A percentile compares a stretch with the other conserved stretches of the same genome.
Conservation (phyloP, 305 asterid species). For the Solanum hybrid region DNA sequence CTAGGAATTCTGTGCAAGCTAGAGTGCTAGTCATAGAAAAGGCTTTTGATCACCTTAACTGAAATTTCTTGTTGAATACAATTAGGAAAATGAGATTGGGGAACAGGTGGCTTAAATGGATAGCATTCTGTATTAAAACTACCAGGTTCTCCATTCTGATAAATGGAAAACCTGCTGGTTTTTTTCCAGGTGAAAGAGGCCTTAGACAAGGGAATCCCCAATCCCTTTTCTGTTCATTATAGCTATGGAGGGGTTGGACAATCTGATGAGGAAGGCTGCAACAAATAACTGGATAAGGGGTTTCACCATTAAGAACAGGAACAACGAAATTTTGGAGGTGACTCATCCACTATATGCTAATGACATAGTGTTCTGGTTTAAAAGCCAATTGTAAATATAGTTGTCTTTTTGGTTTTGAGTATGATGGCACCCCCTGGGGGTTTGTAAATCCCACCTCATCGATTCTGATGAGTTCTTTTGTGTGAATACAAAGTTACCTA, state of each 20-base stretch:
- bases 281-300: background rate
- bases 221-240: background rate
- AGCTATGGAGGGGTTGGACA: background rate
- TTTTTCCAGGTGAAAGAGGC: background rate
- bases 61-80: background rate
- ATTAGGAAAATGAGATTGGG: background rate
- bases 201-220: background rate
- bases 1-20: background rate
- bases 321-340: background rate
- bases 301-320: background rate
- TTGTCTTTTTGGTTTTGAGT: too few species aligned
- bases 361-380: too few species aligned
- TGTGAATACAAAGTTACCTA: too few species aligned
- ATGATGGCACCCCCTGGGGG: too few species aligned
- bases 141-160: too few species aligned
- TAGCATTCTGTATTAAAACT: too few species aligned
- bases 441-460: too few species aligned
- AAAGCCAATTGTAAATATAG: too few species aligned
- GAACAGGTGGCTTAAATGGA: too few species aligned
- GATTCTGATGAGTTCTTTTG: too few species aligned
- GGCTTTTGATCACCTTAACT: background rate
- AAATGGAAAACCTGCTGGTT: background rate
- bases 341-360: background rate
- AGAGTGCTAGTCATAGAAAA: background rate
- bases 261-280: background rate